Evolutionary conservation across 345 rosid genomes (phyloP).

Genomic region (Isatis tinctoria): DNA sequence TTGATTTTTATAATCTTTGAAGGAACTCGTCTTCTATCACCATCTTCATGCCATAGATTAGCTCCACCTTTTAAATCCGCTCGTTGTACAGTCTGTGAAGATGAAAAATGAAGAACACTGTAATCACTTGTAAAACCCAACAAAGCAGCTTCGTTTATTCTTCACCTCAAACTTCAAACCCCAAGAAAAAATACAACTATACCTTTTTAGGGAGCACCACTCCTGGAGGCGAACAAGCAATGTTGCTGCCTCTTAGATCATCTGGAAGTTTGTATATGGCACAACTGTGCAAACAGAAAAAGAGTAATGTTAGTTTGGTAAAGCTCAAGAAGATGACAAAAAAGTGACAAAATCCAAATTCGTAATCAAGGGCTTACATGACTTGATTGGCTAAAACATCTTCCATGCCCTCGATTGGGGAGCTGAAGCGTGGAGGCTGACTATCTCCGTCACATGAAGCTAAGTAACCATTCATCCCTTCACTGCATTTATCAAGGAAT

Average conservation of each 20-base stretch:
- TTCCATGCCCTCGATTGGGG: conserved; percentile 77
- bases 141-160: conserved; percentile 3
- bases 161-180: not conserved
- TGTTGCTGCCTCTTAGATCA: conserved; percentile 53
- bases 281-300: conserved; percentile 48
- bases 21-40: conserved; percentile 47
- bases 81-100: conserved; percentile 48
- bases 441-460: conserved; percentile 74
- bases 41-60: conserved; percentile 84
- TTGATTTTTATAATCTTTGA: conserved; percentile 1
- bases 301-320: not conserved
- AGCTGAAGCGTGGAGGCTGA: conserved; percentile 70
- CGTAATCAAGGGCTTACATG: conserved; percentile 51
- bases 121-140: not conserved
- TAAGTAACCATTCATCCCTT: conserved; percentile 93
- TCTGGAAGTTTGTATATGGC: conserved; percentile 82
- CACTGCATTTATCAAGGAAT: conserved; percentile 55
- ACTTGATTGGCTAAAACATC: conserved; percentile 85
- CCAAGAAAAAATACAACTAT: not conserved
- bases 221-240: conserved; percentile 55
- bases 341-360: not conserved
- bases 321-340: not conserved
- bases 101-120: not conserved
- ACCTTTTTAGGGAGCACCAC: conserved; percentile 77
- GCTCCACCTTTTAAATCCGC: conserved; percentile 62